Evolutionary conservation across 768 basidiomycete genomes (phyloP), one percentile per base, ranked within the genome.

Genomic region (Serendipita sp.): DNA sequence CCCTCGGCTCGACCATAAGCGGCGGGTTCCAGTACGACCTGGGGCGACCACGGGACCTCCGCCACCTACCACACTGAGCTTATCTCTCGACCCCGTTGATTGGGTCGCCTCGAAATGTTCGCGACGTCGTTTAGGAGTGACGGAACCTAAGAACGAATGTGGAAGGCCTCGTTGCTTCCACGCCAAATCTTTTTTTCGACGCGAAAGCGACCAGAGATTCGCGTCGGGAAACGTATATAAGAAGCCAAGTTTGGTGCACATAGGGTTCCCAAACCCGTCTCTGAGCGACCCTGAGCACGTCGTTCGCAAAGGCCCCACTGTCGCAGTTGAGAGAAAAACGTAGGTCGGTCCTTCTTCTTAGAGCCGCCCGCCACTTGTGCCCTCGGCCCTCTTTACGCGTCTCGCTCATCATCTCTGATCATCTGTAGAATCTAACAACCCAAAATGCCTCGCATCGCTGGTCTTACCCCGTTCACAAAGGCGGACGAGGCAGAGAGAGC

Each of bases 391-490:
- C 34, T 38, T 38, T 38, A 48, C 45, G 20, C 2, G 9, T 48
- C 45, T 28, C 11, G 22, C 20, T 58, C 53, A 24, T 33, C 53
- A n/a, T 58, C 53, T 3, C n/a, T 24, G 4, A 22, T 33, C 31
- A 22, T n/a, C 31, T 58, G 4, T 58, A 58, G 30, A 58, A 58
- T 28, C 53, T 28, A 22, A 24, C 17, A 24, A 33, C 28, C 22
- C 9, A 58, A 58, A 58, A 58, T 58, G 53, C 53, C 53, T 22
- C 22, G 53, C 24, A 58, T 58, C 53, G 53, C 53, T 24, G 53
- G 53, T 5, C 53, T 58, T n/a, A 58, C 53, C 17, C 53, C 53
- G 31, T 58, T 58, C 30, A 58, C 53, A 58, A 58, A 58, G 53
- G 53, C 53, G 9, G 53, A 58, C 31, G 31, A 11, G 9, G 24